phyloP scores from a whole-genome alignment of 140 eudicot genomes.

The Stevia rebaudiana region DNA sequence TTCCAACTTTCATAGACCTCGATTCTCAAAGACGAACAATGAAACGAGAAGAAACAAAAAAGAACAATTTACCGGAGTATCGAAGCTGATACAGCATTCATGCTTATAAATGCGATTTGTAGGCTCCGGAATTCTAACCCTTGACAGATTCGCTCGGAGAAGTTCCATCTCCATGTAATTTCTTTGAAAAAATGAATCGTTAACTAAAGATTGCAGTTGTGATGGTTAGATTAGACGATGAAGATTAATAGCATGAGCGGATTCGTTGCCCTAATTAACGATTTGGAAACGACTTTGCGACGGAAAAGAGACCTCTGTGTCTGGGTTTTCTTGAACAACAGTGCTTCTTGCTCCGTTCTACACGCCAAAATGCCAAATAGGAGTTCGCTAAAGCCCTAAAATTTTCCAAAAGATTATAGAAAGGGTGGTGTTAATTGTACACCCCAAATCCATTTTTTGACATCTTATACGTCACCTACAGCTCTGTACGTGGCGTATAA shows the following conservation, averaged over 20 bases:
- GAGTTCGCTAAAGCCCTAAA: no score
- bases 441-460: no score
- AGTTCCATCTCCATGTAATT: conserved; percentile 56
- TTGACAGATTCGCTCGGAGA: conserved; percentile 69
- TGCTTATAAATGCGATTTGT: conserved; percentile 88
- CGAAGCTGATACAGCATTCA: conserved; percentile 88
- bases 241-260: not conserved
- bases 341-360: conserved; percentile 22
- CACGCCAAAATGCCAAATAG: no score
- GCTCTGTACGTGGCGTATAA: no score
- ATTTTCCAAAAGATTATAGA: no score
- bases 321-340: conserved; percentile 22
- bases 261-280: conserved; percentile 44
- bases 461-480: no score
- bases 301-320: conserved; percentile 22
- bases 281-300: conserved; percentile 18
- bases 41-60: not conserved
- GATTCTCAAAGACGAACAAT: not conserved
- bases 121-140: conserved; percentile 89
- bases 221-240: not conserved
- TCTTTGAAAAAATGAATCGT: not conserved
- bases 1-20: not conserved
- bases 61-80: conserved; percentile 65
- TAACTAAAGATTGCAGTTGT: conserved; percentile 1
- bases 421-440: no score